Evolutionary conservation across 2,329 filamentous ascomycete genomes (phyloP).

Genomic region (Ophioceras dolichostomum): DNA sequence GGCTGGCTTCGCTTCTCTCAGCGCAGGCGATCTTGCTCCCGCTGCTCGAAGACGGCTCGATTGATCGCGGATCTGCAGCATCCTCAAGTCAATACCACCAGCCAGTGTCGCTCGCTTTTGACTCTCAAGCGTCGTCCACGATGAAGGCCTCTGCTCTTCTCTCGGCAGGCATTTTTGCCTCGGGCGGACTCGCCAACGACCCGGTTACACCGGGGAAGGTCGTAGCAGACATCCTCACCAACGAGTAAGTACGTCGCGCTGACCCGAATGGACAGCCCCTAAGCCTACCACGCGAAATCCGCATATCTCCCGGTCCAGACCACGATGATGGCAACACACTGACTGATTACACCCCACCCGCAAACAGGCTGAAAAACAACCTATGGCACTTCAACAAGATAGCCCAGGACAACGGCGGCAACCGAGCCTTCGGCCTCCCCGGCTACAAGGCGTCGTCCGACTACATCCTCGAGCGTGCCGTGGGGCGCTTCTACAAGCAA

Average conservation of each 20-base stretch:
- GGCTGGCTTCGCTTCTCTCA: too few species aligned
- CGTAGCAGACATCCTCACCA: slow-evolving; percentile 24
- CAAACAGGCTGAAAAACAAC: slow-evolving; percentile 34
- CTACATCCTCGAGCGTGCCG: slow-evolving; percentile 36
- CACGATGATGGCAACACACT: too few species aligned
- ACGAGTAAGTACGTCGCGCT: slow-evolving; percentile 17
- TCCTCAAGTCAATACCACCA: too few species aligned
- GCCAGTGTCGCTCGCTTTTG: too few species aligned
- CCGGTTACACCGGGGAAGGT: slow-evolving; percentile 24
- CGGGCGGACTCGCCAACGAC: slow-evolving; percentile 14
- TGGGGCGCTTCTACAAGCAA: slow-evolving; percentile 23
- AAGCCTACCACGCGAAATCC: too few species aligned
- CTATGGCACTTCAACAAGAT: slow-evolving; percentile 43
- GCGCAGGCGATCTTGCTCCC: too few species aligned
- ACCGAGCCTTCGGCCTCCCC: slow-evolving; percentile 45
- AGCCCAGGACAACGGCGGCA: slow-evolving; percentile 40
- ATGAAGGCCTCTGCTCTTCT: slow-evolving; percentile 1
- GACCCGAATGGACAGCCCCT: too few species aligned
- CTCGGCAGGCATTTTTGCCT: neutral
- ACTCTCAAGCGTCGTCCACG: too few species aligned
- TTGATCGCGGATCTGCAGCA: too few species aligned
- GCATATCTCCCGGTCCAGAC: too few species aligned
- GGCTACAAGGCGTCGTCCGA: slow-evolving; percentile 47
- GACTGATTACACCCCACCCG: too few species aligned
- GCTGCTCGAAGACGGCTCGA: too few species aligned